Percentiles rank a stretch among this genome's conserved stretches.
Evolutionary conservation across 164 flowering plant genomes (phyloP).

Genomic region (Akebia trifoliata): DNA sequence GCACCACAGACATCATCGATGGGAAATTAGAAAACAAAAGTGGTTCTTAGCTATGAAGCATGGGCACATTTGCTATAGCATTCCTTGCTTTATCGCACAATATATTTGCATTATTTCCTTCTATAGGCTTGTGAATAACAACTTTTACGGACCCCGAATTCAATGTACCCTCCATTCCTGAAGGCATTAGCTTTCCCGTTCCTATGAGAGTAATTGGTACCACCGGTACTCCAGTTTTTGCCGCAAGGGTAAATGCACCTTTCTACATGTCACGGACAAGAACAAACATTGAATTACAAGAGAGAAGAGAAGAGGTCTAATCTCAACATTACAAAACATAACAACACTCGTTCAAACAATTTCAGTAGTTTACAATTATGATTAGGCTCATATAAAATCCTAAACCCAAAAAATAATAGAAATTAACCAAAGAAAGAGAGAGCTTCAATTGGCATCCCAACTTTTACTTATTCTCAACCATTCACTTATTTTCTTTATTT

Average conservation of each 20-base stretch:
- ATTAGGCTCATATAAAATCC: too few relatives aligned
- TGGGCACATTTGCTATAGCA: conserved; percentile 47
- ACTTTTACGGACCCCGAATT: conserved; percentile 68
- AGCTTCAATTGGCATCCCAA: too few relatives aligned
- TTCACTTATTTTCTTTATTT: too few relatives aligned
- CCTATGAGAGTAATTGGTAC: conserved; percentile 90
- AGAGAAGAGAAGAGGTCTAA: not conserved
- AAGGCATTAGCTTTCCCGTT: conserved; percentile 90
- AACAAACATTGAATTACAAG: not conserved
- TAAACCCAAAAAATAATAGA: too few relatives aligned
- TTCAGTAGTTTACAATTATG: too few relatives aligned
- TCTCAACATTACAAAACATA: not conserved
- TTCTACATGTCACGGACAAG: conserved; percentile 43
- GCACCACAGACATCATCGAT: too few relatives aligned
- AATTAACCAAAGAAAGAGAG: too few relatives aligned
- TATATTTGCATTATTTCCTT: conserved; percentile 54
- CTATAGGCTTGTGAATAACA: conserved; percentile 67
- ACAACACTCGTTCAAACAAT: too few relatives aligned
- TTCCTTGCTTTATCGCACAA: conserved; percentile 60
- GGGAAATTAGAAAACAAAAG: too few relatives aligned
- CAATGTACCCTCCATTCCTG: conserved; percentile 66
- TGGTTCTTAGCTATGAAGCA: conserved; percentile 25
- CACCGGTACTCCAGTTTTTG: conserved; percentile 76
- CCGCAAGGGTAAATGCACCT: conserved; percentile 93
- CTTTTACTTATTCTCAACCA: too few relatives aligned